These are phyloP conservation scores for Pseudogymnoascus sp. DNA, from an alignment of 2,329 filamentous ascomycete species.

Conservation along the genomic window DNA sequence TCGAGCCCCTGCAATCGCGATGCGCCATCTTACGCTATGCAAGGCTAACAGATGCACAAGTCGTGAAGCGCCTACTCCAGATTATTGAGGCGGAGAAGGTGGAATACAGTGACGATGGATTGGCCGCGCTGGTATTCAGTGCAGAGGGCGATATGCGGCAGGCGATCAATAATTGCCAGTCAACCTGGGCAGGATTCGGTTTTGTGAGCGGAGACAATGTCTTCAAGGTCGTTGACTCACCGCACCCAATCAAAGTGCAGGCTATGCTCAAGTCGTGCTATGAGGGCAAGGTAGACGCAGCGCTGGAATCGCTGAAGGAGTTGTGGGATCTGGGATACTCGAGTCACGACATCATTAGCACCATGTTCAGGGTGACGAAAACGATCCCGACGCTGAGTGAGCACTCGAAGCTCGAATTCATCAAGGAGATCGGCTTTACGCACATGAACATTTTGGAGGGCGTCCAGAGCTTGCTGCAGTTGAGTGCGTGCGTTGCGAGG, in stretches of 20 bases:
- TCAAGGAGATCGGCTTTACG: constrained; percentile 97
- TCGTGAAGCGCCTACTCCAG: constrained; percentile 84
- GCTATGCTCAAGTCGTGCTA: constrained; percentile 97
- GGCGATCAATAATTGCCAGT: constrained; percentile 97
- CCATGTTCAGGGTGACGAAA: constrained; percentile 98
- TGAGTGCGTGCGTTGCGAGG: constrained; percentile 86
- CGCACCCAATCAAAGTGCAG: constrained; percentile 96
- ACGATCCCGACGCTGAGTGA: constrained; percentile 87
- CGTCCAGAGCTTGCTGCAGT: constrained; percentile 86
- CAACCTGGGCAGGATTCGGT: constrained; percentile 85
- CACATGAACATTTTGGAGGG: constrained; percentile 99
- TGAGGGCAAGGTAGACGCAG: constrained; percentile 82
- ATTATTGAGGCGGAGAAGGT: constrained; percentile 91
- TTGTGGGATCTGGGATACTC: constrained; percentile 94
- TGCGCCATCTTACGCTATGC: constrained; percentile 95
- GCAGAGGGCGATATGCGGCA: constrained; percentile 98
- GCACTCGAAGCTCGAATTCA: constrained; percentile 93
- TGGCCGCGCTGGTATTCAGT: constrained; percentile 93
- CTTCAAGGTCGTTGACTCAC: constrained; percentile 93
- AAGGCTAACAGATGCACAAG: constrained; percentile 82
- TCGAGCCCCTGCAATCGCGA: constrained; percentile 94
- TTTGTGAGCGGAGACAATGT: constrained; percentile 98
- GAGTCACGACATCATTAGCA: constrained; percentile 98
- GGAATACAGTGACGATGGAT: constrained; percentile 82
- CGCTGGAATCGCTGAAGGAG: constrained; percentile 79